Conservation (phyloP, 2,329 filamentous ascomycete genomes). For the Sphaceloma murrayae region DNA sequence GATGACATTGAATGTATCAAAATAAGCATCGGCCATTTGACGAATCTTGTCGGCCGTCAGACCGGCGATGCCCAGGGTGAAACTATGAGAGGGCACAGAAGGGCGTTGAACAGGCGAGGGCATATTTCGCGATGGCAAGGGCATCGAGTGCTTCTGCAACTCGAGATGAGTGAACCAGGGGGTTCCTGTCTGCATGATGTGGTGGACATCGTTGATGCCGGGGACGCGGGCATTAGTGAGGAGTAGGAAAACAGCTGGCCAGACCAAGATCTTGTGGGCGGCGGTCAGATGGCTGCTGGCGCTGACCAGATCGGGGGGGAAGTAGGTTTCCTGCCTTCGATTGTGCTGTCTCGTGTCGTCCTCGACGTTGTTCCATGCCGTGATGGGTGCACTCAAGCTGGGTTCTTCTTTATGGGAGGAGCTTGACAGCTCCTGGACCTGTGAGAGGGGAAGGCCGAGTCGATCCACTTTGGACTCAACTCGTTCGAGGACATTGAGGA, state of each 20-base stretch:
- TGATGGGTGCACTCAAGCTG: neutral
- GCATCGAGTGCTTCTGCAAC: slow-evolving; percentile 25
- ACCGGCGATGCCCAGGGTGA: slow-evolving; percentile 26
- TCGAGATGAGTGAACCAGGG: slow-evolving; percentile 33
- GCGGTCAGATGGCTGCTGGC: slow-evolving; percentile 28
- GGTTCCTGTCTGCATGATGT: slow-evolving; percentile 31
- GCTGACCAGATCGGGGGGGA: slow-evolving; percentile 4
- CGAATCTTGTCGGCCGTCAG: slow-evolving; percentile 44
- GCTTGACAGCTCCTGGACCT: too few species aligned
- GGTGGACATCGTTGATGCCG: slow-evolving; percentile 28
- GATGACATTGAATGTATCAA: slow-evolving; percentile 50
- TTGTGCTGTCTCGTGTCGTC: slow-evolving; percentile 1
- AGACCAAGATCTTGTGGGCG: slow-evolving; percentile 45
- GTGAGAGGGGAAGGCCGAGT: too few species aligned
- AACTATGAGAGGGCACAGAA: slow-evolving; percentile 15
- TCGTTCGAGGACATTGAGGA: slow-evolving; percentile 47
- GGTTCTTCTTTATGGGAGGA: slow-evolving; percentile 1
- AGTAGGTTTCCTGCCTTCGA: neutral
- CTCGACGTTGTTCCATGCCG: slow-evolving; percentile 4
- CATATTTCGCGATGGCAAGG: slow-evolving; percentile 25
- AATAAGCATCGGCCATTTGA: slow-evolving; percentile 45
- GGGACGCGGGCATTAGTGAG: slow-evolving; percentile 29
- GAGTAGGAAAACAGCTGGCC: slow-evolving; percentile 33
- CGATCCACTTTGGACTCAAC: slow-evolving; percentile 49
- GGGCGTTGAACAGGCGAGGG: slow-evolving; percentile 21